Conservation (phyloP, 129 eudicot genomes). For the Glebionis coronaria region DNA sequence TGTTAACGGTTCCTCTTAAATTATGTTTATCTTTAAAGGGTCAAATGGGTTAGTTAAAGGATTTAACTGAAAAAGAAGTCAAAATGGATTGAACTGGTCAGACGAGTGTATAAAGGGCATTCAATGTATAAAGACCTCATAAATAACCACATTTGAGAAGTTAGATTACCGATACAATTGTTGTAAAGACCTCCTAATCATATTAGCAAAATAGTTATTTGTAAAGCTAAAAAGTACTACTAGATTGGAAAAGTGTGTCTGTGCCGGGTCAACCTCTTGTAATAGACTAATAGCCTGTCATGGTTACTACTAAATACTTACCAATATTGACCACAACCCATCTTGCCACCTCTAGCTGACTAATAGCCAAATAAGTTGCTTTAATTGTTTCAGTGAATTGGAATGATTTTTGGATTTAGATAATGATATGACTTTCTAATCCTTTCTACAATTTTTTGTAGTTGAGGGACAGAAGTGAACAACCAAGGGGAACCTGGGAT, state of each 20-base stretch:
- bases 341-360: not conserved
- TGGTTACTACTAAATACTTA: not conserved
- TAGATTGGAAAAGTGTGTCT: not conserved
- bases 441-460: slow-evolving; percentile 32
- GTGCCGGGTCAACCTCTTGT: not conserved
- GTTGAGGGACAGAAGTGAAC: slow-evolving; percentile 95
- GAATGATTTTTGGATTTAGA: too few relatives aligned
- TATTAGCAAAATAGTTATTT: not conserved
- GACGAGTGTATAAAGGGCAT: not conserved
- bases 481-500: slow-evolving; percentile 90
- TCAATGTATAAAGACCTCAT: not conserved
- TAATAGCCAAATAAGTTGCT: not conserved
- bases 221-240: not conserved
- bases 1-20: not conserved
- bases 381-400: not conserved
- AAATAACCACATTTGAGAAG: not conserved
- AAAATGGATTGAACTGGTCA: not conserved
- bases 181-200: not conserved
- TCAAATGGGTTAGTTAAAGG: not conserved
- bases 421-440: slow-evolving; percentile 9
- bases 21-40: not conserved
- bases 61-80: not conserved
- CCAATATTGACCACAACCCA: not conserved
- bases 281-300: not conserved
- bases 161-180: not conserved